Percentiles rank a stretch among this genome's conserved stretches.
Evolutionary conservation across 306 rosid species (phyloP).

Genomic region (Trifolium fragiferum): DNA sequence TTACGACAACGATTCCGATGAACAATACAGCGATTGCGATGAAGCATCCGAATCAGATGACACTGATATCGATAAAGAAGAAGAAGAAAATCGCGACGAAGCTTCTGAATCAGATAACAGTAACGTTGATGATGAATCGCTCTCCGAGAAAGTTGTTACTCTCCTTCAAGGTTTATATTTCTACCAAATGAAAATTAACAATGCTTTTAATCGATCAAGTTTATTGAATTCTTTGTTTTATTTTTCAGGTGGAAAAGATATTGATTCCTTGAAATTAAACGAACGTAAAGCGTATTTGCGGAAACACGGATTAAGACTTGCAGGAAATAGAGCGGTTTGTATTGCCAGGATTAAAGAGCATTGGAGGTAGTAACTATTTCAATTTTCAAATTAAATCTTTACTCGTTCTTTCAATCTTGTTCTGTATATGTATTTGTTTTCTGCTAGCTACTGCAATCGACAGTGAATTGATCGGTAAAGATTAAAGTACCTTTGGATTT

Average conservation of each 20-base stretch:
- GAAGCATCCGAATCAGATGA: conserved; percentile 13
- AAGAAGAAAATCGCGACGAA: conserved; percentile 21
- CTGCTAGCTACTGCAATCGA: conserved; percentile 1
- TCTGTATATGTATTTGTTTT: neutral
- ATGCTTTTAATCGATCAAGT: neutral
- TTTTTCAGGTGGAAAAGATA: conserved; percentile 51
- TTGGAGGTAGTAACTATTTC: conserved; percentile 62
- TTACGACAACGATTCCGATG: conserved; percentile 12
- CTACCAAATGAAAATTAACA: conserved; percentile 20
- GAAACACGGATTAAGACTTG: conserved; percentile 62
- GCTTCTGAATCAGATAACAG: conserved; percentile 24
- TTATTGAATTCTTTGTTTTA: conserved; percentile 12
- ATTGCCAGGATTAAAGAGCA: conserved; percentile 68
- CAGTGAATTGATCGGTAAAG: neutral
- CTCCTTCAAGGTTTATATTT: conserved; percentile 56
- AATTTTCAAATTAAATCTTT: neutral
- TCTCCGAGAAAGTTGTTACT: conserved; percentile 51
- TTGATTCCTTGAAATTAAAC: conserved; percentile 56
- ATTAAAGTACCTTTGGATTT: neutral
- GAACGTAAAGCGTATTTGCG: conserved; percentile 77
- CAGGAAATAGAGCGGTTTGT: conserved; percentile 68
- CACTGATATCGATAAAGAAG: neutral
- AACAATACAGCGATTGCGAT: neutral
- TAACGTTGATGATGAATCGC: conserved; percentile 42
- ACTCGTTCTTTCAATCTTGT: neutral